Base-by-base conservation (phyloP, 306 rosid species). In the Vigna nakashimae region DNA sequence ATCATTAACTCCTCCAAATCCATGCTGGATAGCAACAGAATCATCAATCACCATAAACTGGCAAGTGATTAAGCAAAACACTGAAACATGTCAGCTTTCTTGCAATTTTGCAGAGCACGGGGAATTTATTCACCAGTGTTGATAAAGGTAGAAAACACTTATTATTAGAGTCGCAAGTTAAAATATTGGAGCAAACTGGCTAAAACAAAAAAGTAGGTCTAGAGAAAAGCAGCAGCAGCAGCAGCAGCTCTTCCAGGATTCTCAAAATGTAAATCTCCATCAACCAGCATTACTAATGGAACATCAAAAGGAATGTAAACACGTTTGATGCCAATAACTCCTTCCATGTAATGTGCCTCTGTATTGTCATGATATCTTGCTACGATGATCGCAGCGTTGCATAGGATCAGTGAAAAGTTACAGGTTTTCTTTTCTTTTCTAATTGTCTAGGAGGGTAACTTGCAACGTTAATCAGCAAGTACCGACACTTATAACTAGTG, bases 311-410 rank as follows among this genome's bases (percentile, higher is more conserved):
- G 36, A 71, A 52, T 52, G 82, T 63, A 43, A 55, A 76, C 9
- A 22, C 24, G 42, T 36, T 51, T 60, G 60, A 69, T 65, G 63
- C 68, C 51, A 74, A 62, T 4, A 14, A 79, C 17, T 38, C 22
- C 68, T 65, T 65, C 75, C 63, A 56, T 68, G 62, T 42, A 77
- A 83, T 46, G 73, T 34, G 69, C 80, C 84, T 77, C 76, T 83
- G 77, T 71, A 73, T 34, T 71, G 59, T 18, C 62, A 76, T 52
- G 45, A 70, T 65, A 63, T 57, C 66, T 62, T 43, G 18, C 55
- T 57, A 22, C 2, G 17, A 38, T 26, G 1, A 65, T 6, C 5
- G 6, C 15, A 18, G 22, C 4, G 78, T 70, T 22, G 12, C 28
- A 1, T 18, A 30, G 57, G 63, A 38, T 62, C 64, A 34, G 26